Base-by-base conservation (phyloP, 768 basidiomycete genomes). In the Glaciozyma antarctica region DNA sequence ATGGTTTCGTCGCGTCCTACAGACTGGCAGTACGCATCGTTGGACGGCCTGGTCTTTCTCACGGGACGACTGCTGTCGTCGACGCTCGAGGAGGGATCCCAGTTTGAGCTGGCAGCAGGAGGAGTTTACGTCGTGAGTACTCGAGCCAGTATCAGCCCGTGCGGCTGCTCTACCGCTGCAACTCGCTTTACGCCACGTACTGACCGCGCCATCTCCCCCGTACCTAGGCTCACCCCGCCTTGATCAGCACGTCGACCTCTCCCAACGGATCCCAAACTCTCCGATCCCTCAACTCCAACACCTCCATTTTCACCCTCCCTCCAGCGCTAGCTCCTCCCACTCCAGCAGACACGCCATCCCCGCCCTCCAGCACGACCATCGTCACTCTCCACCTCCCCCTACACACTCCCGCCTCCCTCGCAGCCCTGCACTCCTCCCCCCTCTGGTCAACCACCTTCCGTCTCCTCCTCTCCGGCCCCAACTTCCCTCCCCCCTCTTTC, bases 251-350 rank as follows among this genome's bases (percentile, higher is more conserved):
- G 26, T 41, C 38, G 2, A 34, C 58, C 45, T 59, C 63, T 0
- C 59, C 45, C 7, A 63, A 65, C 9, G 58, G 64, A 21, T 62
- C 58, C 22, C 69, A 66, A 44, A 70, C 69, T 6, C 58, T 67
- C 22, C 47, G 24, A 12, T 62, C 58, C 41, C 64, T 66, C 69
- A 70, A 66, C 58, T 58, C 65, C 21, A 61, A 61, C 28, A 45
- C 66, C 13, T 24, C 47, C 8, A 65, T 70, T 52, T n/a, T 67
- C 24, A 62, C 69, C 5, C 65, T 67, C 41, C 30, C 63, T 1
- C 63, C 54, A 54, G 26, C 13, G 7, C 53, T 30, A 15, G 5
- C 53, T 7, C 26, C 53, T 26, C 3, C 44, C 9, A 13, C 44
- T 15, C 30, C 41, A 17, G 22, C 53, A 28, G 10, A 9, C 38